Conservation (phyloP, 257 asterid genomes). For the Ballota nigra region DNA sequence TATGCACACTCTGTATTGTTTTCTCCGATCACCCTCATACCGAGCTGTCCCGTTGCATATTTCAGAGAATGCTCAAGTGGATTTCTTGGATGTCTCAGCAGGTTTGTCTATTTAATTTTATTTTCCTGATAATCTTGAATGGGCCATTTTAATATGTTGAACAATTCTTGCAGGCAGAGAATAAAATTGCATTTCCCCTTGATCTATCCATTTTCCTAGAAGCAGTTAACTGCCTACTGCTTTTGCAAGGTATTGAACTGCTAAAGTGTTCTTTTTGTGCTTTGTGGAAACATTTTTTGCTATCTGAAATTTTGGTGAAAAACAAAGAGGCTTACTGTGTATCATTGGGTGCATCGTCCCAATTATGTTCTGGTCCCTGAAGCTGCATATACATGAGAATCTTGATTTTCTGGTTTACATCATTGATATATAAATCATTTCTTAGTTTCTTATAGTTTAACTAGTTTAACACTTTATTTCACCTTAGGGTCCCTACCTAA, state of each 20-base stretch:
- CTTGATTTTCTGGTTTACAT: conserved; percentile 14
- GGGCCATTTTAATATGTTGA: conserved; percentile 22
- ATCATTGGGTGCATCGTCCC: conserved; percentile 3
- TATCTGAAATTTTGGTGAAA: conserved; percentile 1
- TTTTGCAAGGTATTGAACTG: conserved; percentile 54
- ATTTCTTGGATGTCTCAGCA: conserved; percentile 76
- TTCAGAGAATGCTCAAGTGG: conserved; percentile 67
- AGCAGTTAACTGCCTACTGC: conserved; percentile 69
- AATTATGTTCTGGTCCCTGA: conserved; percentile 2
- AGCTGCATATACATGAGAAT: conserved; percentile 9
- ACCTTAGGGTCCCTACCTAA: conserved; percentile 49
- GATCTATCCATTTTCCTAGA: conserved; percentile 67
- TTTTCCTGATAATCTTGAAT: conserved; percentile 21
- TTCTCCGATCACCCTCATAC: conserved; percentile 62
- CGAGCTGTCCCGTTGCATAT: conserved; percentile 48
- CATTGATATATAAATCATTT: conserved; percentile 8
- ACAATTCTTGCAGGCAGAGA: conserved; percentile 55
- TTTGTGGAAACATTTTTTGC: not conserved
- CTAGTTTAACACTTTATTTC: conserved; percentile 14
- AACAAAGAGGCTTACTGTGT: not conserved
- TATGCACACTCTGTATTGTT: conserved; percentile 69
- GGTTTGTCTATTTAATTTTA: conserved; percentile 42
- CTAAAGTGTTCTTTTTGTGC: conserved; percentile 6
- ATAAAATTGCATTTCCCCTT: conserved; percentile 36
- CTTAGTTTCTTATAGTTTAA: conserved; percentile 8